These are phyloP conservation scores for Penicillium frequentans DNA, from an alignment of 2,329 filamentous ascomycete genomes.

Conservation along the genomic window DNA sequence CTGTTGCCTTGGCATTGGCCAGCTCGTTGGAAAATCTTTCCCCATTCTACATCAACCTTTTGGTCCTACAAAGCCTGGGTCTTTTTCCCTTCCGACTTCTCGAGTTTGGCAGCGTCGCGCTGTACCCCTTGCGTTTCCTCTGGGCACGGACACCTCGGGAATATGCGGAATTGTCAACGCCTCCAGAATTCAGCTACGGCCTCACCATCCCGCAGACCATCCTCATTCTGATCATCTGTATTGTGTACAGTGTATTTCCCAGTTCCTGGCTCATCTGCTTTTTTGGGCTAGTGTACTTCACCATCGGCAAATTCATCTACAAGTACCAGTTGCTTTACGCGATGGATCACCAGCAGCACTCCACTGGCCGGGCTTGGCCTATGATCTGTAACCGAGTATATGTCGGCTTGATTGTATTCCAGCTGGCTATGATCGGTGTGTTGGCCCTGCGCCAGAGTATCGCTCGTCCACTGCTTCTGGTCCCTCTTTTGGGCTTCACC, in stretches of 20 bases:
- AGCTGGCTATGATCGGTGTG: slow-evolving; percentile 85
- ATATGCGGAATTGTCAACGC: slow-evolving; percentile 75
- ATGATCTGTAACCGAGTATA: slow-evolving; percentile 95
- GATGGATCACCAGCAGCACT: slow-evolving; percentile 78
- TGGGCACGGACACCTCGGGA: slow-evolving; percentile 86
- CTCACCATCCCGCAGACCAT: slow-evolving; percentile 93
- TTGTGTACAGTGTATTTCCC: slow-evolving; percentile 87
- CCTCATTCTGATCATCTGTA: slow-evolving; percentile 89
- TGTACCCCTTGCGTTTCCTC: slow-evolving; percentile 79
- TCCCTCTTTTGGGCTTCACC: slow-evolving; percentile 75
- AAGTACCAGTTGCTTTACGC: slow-evolving; percentile 91
- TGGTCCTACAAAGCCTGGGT: slow-evolving; percentile 90
- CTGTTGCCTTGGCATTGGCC: slow-evolving; percentile 74
- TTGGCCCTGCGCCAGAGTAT: slow-evolving; percentile 74
- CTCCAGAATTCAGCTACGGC: slow-evolving; percentile 89
- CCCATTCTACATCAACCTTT: slow-evolving; percentile 88
- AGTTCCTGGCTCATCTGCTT: slow-evolving; percentile 78
- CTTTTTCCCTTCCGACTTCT: slow-evolving; percentile 89
- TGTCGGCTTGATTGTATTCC: slow-evolving; percentile 82
- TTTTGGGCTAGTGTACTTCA: slow-evolving; percentile 67
- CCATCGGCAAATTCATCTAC: slow-evolving; percentile 46
- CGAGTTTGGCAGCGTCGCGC: slow-evolving; percentile 79
- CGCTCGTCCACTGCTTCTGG: slow-evolving; percentile 68
- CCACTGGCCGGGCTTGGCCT: slow-evolving; percentile 86
- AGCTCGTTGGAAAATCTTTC: slow-evolving; percentile 71